A percentile compares a stretch with the other conserved stretches of the same genome.
These are phyloP conservation scores for Termitomyces sp. DNA, from an alignment of 768 basidiomycete genomes.

Conservation along the genomic window DNA sequence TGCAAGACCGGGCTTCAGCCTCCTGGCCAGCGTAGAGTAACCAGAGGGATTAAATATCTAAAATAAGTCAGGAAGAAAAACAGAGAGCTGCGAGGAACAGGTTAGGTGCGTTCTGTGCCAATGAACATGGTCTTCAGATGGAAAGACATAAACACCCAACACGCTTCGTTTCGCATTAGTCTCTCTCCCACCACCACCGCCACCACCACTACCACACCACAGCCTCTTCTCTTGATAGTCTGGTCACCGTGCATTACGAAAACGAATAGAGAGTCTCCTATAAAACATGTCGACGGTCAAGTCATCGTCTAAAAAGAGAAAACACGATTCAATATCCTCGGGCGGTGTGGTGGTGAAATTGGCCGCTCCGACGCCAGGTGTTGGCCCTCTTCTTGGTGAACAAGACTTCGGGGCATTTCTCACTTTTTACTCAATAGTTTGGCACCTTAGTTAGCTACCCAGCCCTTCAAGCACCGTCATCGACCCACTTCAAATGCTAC, in stretches of 20 bases:
- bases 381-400: conserved; percentile 36
- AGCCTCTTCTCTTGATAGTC: conserved; percentile 1
- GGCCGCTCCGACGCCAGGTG: conserved; percentile 21
- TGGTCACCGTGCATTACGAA: neutral
- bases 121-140: conserved; percentile 12
- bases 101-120: conserved; percentile 9
- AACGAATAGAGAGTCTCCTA: conserved; percentile 1
- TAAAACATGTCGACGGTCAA: conserved; percentile 29
- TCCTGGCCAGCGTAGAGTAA: conserved; percentile 4
- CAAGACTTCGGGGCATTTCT: neutral
- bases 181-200: conserved; percentile 11
- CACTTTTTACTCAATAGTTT: neutral
- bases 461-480: conserved; percentile 49
- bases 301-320: conserved; percentile 34
- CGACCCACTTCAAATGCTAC: conserved; percentile 62
- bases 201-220: conserved; percentile 9
- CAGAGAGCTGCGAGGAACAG: neutral
- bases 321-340: conserved; percentile 14
- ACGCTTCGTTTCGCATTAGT: conserved; percentile 8
- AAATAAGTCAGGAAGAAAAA: conserved; percentile 7
- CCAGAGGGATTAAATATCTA: conserved; percentile 7
- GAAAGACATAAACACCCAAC: conserved; percentile 11
- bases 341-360: conserved; percentile 26
- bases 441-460: conserved; percentile 54
- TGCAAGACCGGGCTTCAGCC: conserved; percentile 1